Evolutionary conservation across 2,329 filamentous ascomycete species (phyloP).

Genomic region (Trichothecium sympodiale): DNA sequence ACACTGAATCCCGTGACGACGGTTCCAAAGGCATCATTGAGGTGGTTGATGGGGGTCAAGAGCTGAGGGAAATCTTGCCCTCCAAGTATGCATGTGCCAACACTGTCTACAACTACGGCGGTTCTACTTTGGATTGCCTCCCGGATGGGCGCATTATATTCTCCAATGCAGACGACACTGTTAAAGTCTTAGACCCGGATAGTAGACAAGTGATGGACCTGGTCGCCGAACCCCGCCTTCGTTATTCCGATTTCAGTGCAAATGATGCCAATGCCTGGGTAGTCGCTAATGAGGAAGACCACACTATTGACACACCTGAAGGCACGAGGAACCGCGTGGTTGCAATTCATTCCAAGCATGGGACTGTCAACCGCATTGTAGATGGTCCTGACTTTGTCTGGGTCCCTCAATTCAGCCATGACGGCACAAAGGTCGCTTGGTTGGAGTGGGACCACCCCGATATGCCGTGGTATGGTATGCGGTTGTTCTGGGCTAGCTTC

Average conservation of each 20-base stretch:
- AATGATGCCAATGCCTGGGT: constrained; percentile 28
- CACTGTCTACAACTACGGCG: constrained; percentile 42
- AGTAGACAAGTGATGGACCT: constrained; percentile 20
- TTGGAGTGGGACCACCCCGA: constrained; percentile 43
- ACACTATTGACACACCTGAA: constrained; percentile 21
- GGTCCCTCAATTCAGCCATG: constrained; percentile 34
- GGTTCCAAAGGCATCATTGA: constrained; percentile 35
- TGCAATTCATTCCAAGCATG: constrained; percentile 27
- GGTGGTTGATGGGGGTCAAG: constrained; percentile 15
- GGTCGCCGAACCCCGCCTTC: constrained; percentile 19
- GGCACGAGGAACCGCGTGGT: constrained; percentile 26
- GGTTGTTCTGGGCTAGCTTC: constrained; percentile 30
- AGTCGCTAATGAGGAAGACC: constrained; percentile 41
- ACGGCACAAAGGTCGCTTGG: constrained; percentile 37
- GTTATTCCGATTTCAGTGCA: constrained; percentile 35
- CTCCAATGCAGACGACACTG: constrained; percentile 28
- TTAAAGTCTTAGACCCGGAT: constrained; percentile 30
- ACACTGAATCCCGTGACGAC: constrained; percentile 23
- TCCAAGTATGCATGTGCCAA: constrained; percentile 29
- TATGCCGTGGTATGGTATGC: constrained; percentile 37
- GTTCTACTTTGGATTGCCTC: constrained; percentile 29
- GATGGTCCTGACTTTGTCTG: constrained; percentile 41
- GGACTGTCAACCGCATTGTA: constrained; percentile 25
- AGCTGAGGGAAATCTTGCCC: constrained; percentile 28
- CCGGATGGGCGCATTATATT: constrained; percentile 32